These are phyloP conservation scores for Pisolithus orientalis DNA, from an alignment of 768 basidiomycete genomes.

Conservation along the genomic window DNA sequence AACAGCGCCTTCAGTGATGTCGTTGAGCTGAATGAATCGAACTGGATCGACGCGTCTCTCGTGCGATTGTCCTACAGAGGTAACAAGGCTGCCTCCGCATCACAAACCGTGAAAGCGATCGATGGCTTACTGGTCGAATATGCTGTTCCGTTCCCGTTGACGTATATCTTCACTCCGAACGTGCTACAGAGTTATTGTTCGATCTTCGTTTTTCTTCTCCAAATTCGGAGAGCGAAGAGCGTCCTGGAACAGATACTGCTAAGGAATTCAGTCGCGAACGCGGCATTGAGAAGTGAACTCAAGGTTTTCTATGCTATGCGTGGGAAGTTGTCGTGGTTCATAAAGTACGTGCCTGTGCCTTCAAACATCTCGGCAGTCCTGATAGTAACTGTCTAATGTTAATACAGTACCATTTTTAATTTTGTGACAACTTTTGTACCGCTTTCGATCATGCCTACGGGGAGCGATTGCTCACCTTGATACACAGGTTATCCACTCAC, in stretches of 20 bases:
- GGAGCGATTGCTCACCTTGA: background rate
- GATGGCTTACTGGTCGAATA: slow-evolving; percentile 73
- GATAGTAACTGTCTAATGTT: slow-evolving; percentile 1
- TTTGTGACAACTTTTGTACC: slow-evolving; percentile 71
- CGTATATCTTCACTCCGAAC: slow-evolving; percentile 64
- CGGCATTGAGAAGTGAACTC: slow-evolving; percentile 37
- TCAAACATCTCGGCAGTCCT: background rate
- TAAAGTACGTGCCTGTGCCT: slow-evolving; percentile 54
- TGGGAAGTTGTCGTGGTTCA: slow-evolving; percentile 75
- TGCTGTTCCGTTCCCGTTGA: slow-evolving; percentile 72
- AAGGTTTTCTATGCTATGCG: slow-evolving; percentile 75
- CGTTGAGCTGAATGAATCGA: slow-evolving; percentile 41
- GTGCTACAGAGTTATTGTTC: slow-evolving; percentile 54
- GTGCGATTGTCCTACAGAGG: slow-evolving; percentile 68
- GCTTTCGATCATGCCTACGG: background rate
- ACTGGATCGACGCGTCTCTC: slow-evolving; percentile 62
- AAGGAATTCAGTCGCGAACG: slow-evolving; percentile 37
- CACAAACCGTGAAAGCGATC: slow-evolving; percentile 54
- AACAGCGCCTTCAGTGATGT: slow-evolving; percentile 73
- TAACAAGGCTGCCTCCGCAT: slow-evolving; percentile 36
- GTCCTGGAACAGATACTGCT: slow-evolving; percentile 67
- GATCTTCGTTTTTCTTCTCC: slow-evolving; percentile 66
- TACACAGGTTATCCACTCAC: slow-evolving; percentile 59
- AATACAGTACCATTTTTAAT: slow-evolving; percentile 51
- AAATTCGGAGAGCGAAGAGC: slow-evolving; percentile 67